A percentile compares a stretch with the other conserved stretches of the same genome.
Conservation (phyloP, 2,329 filamentous ascomycete species). For the Aureobasidium musti region DNA sequence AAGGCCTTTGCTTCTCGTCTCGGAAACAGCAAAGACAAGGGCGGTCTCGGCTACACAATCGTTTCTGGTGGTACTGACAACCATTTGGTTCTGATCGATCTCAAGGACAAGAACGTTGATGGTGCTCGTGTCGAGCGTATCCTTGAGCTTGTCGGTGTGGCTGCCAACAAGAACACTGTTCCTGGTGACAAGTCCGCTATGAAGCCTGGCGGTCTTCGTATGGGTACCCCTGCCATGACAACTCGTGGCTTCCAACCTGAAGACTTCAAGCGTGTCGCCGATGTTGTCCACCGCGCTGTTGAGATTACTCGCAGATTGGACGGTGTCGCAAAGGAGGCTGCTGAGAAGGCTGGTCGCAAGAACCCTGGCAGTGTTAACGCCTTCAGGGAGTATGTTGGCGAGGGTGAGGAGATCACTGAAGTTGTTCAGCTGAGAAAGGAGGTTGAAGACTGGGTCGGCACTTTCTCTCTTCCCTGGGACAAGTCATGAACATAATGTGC, state of each 20-base stretch:
- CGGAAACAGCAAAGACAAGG: constrained; percentile 65
- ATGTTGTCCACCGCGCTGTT: constrained; percentile 54
- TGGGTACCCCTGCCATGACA: constrained; percentile 97
- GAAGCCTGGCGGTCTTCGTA: constrained; percentile 87
- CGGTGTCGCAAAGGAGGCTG: constrained; percentile 69
- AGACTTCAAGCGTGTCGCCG: constrained; percentile 53
- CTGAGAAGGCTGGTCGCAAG: constrained; percentile 67
- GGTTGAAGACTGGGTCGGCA: constrained; percentile 77
- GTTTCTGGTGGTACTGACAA: constrained; percentile 96
- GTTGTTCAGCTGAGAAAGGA: constrained; percentile 72
- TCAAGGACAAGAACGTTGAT: constrained; percentile 85
- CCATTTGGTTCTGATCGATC: constrained; percentile 94
- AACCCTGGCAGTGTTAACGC: constrained; percentile 64
- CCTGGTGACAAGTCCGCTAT: constrained; percentile 93
- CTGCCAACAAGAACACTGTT: constrained; percentile 99
- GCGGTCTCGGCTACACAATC: constrained; percentile 78
- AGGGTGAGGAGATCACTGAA: constrained; percentile 67
- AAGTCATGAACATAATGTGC: constrained; percentile 29
- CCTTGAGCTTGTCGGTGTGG: constrained; percentile 85
- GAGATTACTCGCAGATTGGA: constrained; percentile 75
- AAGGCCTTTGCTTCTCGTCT: constrained; percentile 70
- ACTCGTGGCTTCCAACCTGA: constrained; percentile 86
- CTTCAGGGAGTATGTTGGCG: constrained; percentile 68
- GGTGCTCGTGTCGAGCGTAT: constrained; percentile 61
- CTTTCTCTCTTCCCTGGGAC: constrained; percentile 71